These are phyloP conservation scores for Kodamaea sagamina DNA, from an alignment of 805 yeast genomes.

Conservation along the genomic window DNA sequence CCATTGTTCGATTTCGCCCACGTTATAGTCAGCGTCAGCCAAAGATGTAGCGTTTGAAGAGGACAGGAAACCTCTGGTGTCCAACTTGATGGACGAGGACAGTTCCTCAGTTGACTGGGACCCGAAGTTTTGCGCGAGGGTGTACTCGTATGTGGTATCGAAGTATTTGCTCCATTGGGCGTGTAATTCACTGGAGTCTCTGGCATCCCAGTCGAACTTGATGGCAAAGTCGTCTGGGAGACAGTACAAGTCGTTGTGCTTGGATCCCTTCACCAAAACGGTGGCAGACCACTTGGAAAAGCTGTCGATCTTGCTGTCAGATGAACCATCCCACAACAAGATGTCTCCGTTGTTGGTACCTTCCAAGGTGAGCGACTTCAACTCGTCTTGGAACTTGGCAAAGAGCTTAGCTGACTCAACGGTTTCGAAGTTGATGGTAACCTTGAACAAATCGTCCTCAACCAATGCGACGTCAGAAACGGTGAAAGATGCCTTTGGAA, in stretches of 20 bases:
- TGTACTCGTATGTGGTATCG: constrained; percentile 19
- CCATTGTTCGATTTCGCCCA: constrained; percentile 9
- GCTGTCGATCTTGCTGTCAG: constrained; percentile 13
- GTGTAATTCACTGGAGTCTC: constrained; percentile 16
- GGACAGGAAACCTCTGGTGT: constrained; percentile 9
- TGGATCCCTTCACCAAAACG: constrained; percentile 18
- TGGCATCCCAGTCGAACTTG: constrained; percentile 18
- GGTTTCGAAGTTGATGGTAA: constrained; percentile 22
- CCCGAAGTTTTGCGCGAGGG: constrained; percentile 17
- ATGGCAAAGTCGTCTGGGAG: constrained; percentile 21
- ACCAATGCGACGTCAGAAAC: constrained; percentile 22
- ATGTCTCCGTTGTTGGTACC: constrained; percentile 14
- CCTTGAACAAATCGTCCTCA: constrained; percentile 22
- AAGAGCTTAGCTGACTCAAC: constrained; percentile 16
- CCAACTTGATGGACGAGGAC: constrained; percentile 8
- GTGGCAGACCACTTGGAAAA: constrained; percentile 21
- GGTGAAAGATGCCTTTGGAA: constrained; percentile 20
- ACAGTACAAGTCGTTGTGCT: constrained; percentile 19
- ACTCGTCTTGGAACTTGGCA: constrained; percentile 15
- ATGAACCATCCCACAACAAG: constrained; percentile 12
- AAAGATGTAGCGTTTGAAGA: constrained; percentile 11
- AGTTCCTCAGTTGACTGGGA: neutral
- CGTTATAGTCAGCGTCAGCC: constrained; percentile 13
- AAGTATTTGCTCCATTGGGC: constrained; percentile 20
- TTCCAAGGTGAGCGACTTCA: constrained; percentile 14